These are phyloP conservation scores for Trametes sp. DNA, from an alignment of 1,284 basidiomycete genomes.

Conservation along the genomic window DNA sequence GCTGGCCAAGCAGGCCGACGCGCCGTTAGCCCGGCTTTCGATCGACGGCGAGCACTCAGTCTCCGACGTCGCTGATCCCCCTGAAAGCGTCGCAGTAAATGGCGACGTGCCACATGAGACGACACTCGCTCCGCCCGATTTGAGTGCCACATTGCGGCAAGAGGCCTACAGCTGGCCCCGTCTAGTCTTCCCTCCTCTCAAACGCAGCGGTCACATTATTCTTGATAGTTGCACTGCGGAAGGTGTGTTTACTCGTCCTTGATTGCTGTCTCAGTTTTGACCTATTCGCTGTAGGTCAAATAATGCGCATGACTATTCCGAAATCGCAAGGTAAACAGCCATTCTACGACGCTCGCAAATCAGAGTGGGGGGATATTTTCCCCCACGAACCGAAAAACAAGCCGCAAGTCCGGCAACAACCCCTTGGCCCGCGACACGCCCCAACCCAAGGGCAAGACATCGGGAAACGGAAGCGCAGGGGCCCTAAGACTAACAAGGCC, in stretches of 20 bases:
- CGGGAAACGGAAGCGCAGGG: constrained; percentile 51
- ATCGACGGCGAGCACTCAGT: constrained; percentile 49
- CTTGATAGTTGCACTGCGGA: constrained; percentile 88
- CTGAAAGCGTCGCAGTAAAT: background rate
- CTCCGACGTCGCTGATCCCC: background rate
- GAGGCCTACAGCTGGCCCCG: constrained; percentile 91
- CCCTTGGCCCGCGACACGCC: constrained; percentile 39
- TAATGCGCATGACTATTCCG: constrained; percentile 91
- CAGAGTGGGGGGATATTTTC: constrained; percentile 93
- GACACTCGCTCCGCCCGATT: constrained; percentile 36
- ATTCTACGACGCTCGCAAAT: constrained; percentile 95
- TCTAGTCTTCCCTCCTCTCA: constrained; percentile 89
- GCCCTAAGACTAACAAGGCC: constrained; percentile 32
- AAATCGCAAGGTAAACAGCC: constrained; percentile 94
- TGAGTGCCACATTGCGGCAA: constrained; percentile 59
- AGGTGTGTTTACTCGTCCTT: constrained; percentile 55
- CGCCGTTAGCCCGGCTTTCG: constrained; percentile 49
- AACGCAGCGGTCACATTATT: constrained; percentile 92
- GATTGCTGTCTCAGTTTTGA: constrained; percentile 3
- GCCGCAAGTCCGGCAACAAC: constrained; percentile 68
- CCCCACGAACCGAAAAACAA: constrained; percentile 85
- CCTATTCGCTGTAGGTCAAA: constrained; percentile 66
- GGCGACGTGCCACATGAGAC: constrained; percentile 16
- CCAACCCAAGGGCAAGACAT: constrained; percentile 57
- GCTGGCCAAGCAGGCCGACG: constrained; percentile 48